Base-by-base conservation (phyloP, 805 yeast species). In the Yamadazyma philogaea region DNA sequence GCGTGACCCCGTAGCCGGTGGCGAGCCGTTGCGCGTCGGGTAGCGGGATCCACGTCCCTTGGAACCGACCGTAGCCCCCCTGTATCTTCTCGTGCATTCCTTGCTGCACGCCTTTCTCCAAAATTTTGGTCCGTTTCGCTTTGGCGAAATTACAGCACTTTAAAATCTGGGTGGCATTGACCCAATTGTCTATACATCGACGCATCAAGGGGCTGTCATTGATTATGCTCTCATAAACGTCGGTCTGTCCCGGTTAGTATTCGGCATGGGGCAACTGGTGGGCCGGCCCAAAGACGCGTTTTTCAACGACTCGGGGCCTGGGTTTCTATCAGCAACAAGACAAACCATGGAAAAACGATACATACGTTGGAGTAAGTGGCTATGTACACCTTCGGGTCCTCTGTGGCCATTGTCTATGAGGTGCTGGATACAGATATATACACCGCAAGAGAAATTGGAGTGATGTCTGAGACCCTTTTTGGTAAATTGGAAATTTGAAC, bases 11-110 rank as follows among this genome's bases (percentile, higher is more conserved):
- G 49, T 69, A 68, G 34, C 56, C 64, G n/a, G 56, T 54, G 7
- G 76, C 75, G 42, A 70, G 56, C 36, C 60, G 52, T 38, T 57
- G 65, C 1, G 96, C 97, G 38, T 86, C 78, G 6, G 74, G 79
- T 48, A 87, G 64, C 0, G 97, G 97, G 7, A 90, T 90, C 96
- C 96, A 90, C 2, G 97, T 90, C 14, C 96, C 97, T 63, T 91
- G 98, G 63, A 89, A 91, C 57, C 90, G 83, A 41, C 98, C 98
- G 60, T 89, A 90, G 2, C 98, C 98, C 48, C 98, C 98, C 63
- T 90, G 98, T 17, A 90, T 88, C 61, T 91, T 91, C 56, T 90
- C 96, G 60, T 90, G 97, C 15, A 72, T 65, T 4, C 95, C 96
- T 32, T 76, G 77, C 57, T 91, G 96, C n/a, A 91, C 96, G 49